Base-by-base conservation (phyloP, 2,329 filamentous ascomycete genomes). In the Fusarium sulawesiense region DNA sequence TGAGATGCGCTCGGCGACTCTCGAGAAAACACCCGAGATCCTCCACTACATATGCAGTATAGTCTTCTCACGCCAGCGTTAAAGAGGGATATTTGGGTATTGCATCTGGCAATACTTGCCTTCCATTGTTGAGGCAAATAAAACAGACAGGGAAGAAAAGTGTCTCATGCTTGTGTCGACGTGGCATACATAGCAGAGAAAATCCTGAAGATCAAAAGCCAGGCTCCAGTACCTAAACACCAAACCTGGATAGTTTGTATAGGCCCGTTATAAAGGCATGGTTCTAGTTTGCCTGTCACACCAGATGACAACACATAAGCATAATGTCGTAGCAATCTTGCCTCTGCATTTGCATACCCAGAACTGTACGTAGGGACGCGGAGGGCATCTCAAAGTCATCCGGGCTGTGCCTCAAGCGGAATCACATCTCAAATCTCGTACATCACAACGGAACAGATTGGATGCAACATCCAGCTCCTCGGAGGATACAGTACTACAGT, bases 41-140 rank as follows among this genome's bases (percentile, higher is more conserved):
- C 50, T 45, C 54, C 49, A 58, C 45, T 51, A 44, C 37, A 56
- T 56, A 55, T 61, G 66, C 42, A 69, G 59, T 44, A 56, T 69
- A 66, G 70, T 44, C 63, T 74, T 59, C 64, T 73, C 72, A 73
- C 61, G 58, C 72, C 69, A 75, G 66, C 47, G 58, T 27, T 12
- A 41, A n/a, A 61, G 64, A 68, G 51, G 53, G 58, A 56, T 59
- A 51, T 40, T 51, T 41, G 18, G 29, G 27, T 23, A 16, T 34
- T 57, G 32, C 32, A 51, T 51, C 42, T 45, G 48, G 41, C 55
- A 50, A 61, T 20, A 51, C 46, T 68, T 66, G 41, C 58, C 50
- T 42, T 53, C 58, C 50, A 40, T 53, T 42, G 27, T 47, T 61
- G 50, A 57, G 48, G 62, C 63, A 68, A 72, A 71, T 71, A 64